Base-by-base conservation (phyloP, 805 yeast genomes). In the Vanderwaltozyma polyspora region DNA sequence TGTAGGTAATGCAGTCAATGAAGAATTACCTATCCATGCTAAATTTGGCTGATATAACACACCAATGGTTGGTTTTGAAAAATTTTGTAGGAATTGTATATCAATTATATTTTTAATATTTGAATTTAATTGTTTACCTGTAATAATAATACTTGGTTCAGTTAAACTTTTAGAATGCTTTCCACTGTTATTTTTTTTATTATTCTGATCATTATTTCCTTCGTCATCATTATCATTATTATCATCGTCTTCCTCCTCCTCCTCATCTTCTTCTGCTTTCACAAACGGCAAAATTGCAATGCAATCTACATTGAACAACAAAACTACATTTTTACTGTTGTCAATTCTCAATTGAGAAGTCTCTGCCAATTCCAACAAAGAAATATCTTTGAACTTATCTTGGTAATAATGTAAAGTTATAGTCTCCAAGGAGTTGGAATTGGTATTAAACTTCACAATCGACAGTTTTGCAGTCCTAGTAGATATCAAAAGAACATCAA, bases 381-480 rank as follows among this genome's bases (percentile, higher is more conserved):
- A 67, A 9, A 66, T 48, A 23, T 67, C 63, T 28, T 68, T 68
- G 33, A 85, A 63, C 18, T 73, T 72, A 29, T 74, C 71, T 46
- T 89, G 96, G 55, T 87, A 91, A 52, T 72, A 85, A 59, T 91
- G 98, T 33, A 91, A 62, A 33, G 94, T 81, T 1, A 74, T 68
- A 0, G 95, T 83, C 18, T 69, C 63, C n/a, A 89, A 63, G 1
- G 69, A 47, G 42, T 73, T 65, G n/a, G 46, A 51, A 4, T 49
- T 55, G 4, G 57, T 54, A 47, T 85, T 79, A 83, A 94, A 91
- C 36, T 68, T 67, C 19, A 89, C 57, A 13, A 87, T 58, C 0
- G 93, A 81, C 26, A 86, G 48, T 52, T 89, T 89, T 21, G 95
- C 95, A 33, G 62, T 63, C 39, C 75, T 72, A 9, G 93, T 80